Evolutionary conservation across 148 eudicot genomes (phyloP), one percentile per base, ranked within the genome.

Genomic region (Hydrangea macrophylla): DNA sequence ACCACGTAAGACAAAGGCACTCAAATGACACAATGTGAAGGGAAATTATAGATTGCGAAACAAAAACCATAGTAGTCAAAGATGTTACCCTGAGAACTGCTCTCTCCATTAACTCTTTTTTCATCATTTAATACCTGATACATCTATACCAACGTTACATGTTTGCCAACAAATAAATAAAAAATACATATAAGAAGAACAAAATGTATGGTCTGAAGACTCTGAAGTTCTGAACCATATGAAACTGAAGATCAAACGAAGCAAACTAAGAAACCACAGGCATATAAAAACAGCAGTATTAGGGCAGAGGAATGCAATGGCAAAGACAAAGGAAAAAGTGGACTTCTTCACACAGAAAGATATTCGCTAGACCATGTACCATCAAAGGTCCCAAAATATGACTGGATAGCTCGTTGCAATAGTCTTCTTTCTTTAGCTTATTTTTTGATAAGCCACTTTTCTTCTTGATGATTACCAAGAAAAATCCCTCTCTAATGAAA

Each of bases 41-140:
- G 48, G 6, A 18, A 48, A 28, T 30, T 1, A 20, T 30, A 12
- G 22, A 18, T 26, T 32, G 18, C 18, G 18, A 61, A 48, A 23
- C 6, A 36, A 2, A 37, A 11, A 32, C 9, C 37, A 67, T 18
- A 67, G 54, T 2, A 30, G 18, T 17, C 28, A 25, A 1, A 71
- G 60, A 37, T n/a, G 42, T 60, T 86, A 92, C 97, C 97, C 25
- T 69, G 79, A 67, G 69, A 69, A 75, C 39, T 66, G 71, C 78
- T 53, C 76, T 73, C 82, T 67, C 64, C 75, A 71, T 56, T 78
- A 64, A 60, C 39, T 45, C 62, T 42, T 60, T 75, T 80, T 75
- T 72, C 70, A 56, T 78, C 82, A 54, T 63, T 51, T 39, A 26
- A 55, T 3, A 72, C 84, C 97, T 89, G 85, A 57, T 32, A 55